Percentiles rank a stretch among this genome's conserved stretches.
Evolutionary conservation across 164 flowering plant genomes (phyloP).

Genomic region (Liriodendron chinense): DNA sequence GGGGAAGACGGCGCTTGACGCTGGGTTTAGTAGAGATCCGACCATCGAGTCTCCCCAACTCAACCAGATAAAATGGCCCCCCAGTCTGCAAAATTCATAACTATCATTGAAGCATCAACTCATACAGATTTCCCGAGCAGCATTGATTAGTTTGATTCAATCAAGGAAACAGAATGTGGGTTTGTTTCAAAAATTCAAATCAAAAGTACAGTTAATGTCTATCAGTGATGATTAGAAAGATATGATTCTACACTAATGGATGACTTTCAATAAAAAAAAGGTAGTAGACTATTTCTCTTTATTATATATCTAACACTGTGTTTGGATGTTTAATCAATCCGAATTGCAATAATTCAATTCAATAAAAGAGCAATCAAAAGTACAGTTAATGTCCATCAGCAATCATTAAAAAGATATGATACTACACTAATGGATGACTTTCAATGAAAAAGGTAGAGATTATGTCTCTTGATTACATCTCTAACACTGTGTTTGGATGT

Average conservation of each 20-base stretch:
- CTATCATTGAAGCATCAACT: neutral
- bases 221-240: neutral
- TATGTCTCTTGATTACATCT: too few species aligned
- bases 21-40: constrained; percentile 40
- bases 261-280: too few species aligned
- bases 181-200: neutral
- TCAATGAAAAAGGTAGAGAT: too few species aligned
- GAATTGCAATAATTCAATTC: neutral
- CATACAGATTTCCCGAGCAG: neutral
- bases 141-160: neutral
- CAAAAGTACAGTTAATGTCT: neutral
- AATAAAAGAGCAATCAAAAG: too few species aligned
- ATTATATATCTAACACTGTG: too few species aligned
- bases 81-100: constrained; percentile 40
- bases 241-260: neutral
- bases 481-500: too few species aligned
- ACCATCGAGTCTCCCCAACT: constrained; percentile 71
- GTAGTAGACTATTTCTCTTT: too few species aligned
- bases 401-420: too few species aligned
- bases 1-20: constrained; percentile 47
- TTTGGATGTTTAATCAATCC: too few species aligned
- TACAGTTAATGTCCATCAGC: too few species aligned
- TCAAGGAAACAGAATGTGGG: neutral
- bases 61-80: constrained; percentile 69
- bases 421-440: too few species aligned